phyloP scores from a whole-genome alignment of 768 basidiomycete genomes.

The Mycena rebaudengoi region DNA sequence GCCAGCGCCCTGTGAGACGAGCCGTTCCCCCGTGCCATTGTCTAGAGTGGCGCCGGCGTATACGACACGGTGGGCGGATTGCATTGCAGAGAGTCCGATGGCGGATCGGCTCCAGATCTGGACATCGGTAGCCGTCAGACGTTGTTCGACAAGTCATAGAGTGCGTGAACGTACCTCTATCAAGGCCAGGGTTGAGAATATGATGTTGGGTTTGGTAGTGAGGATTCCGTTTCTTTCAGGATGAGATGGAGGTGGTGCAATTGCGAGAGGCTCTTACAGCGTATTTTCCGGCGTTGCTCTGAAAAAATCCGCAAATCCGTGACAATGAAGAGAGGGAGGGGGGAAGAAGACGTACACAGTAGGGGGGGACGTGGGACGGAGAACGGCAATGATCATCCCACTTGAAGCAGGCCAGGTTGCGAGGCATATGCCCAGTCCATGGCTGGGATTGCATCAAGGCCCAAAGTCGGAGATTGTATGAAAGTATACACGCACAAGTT shows the following conservation, averaged over 20 bases:
- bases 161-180: neutral
- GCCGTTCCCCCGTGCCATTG: constrained; percentile 14
- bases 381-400: neutral
- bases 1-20: neutral
- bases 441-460: neutral
- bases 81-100: neutral
- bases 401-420: neutral
- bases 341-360: neutral
- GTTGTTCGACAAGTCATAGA: neutral
- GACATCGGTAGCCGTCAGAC: neutral
- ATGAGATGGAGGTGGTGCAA: neutral
- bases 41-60: constrained; percentile 9
- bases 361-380: neutral
- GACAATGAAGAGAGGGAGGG: neutral
- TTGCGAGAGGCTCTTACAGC: neutral
- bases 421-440: constrained; percentile 5
- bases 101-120: constrained; percentile 15
- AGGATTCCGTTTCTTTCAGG: neutral
- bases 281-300: constrained; percentile 8
- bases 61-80: neutral
- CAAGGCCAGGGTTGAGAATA: neutral
- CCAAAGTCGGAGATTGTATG: neutral
- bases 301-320: neutral
- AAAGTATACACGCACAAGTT: neutral
- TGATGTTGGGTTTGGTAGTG: constrained; percentile 1